Conservation (phyloP, 768 basidiomycete species). For the Pluteus cervinus region DNA sequence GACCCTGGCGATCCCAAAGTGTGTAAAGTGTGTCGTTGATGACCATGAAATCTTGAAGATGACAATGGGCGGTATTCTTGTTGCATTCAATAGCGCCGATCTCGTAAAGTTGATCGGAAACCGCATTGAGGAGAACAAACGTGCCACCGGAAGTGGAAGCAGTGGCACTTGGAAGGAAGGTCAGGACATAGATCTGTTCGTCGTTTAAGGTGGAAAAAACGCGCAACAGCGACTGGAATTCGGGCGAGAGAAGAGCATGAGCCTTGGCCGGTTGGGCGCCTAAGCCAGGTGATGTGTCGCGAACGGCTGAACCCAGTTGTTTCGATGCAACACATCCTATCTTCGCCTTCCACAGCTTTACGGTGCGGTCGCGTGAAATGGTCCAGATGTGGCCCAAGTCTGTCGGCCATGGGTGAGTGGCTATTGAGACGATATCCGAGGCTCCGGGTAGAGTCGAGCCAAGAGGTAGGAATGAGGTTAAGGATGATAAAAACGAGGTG, state of each 20-base stretch:
- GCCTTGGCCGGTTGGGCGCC: constrained; percentile 26
- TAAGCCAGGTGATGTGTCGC: constrained; percentile 24
- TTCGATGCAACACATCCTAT: constrained; percentile 67
- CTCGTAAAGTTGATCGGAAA: constrained; percentile 54
- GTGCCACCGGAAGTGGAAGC: constrained; percentile 68
- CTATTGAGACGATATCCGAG: constrained; percentile 63
- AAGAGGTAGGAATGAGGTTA: constrained; percentile 60
- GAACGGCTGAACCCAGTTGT: constrained; percentile 32
- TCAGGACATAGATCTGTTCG: constrained; percentile 57
- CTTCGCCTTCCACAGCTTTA: constrained; percentile 81
- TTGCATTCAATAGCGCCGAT: constrained; percentile 57
- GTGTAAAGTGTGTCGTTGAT: constrained; percentile 52
- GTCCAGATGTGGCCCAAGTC: constrained; percentile 76
- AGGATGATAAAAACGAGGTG: constrained; percentile 58
- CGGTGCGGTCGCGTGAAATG: constrained; percentile 78
- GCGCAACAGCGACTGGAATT: constrained; percentile 57
- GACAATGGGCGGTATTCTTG: constrained; percentile 53
- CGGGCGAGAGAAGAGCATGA: constrained; percentile 50
- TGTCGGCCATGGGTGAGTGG: constrained; percentile 70
- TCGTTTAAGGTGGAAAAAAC: constrained; percentile 44
- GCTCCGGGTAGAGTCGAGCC: constrained; percentile 39
- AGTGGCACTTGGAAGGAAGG: constrained; percentile 64
- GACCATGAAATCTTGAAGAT: constrained; percentile 73
- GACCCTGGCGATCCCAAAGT: constrained; percentile 80
- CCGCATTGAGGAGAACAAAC: constrained; percentile 61